These are phyloP conservation scores for Spirogloea muscicola DNA, from an alignment of 139 green algal species.

Conservation along the genomic window DNA sequence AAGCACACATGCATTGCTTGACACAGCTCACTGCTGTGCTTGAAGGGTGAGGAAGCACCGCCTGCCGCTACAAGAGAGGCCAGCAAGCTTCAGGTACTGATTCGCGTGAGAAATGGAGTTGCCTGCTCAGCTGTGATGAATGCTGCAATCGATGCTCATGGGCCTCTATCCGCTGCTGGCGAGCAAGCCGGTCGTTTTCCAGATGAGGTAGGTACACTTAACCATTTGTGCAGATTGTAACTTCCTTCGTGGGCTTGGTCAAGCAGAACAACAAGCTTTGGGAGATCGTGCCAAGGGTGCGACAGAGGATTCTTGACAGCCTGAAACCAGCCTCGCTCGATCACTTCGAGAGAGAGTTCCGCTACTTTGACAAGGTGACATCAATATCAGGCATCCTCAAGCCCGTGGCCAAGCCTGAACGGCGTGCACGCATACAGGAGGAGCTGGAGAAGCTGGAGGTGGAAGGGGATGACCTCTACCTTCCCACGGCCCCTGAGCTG, in stretches of 20 bases:
- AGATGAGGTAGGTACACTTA: too few relatives aligned
- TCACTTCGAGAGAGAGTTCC: slow-evolving; percentile 51
- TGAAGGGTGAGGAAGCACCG: neutral
- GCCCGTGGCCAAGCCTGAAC: slow-evolving; percentile 52
- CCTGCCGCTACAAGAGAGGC: neutral
- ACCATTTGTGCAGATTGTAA: too few relatives aligned
- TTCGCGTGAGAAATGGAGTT: too few relatives aligned
- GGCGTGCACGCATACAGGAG: slow-evolving; percentile 45
- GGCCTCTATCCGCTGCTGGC: too few relatives aligned
- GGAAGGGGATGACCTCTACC: slow-evolving; percentile 73
- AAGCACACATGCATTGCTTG: too few relatives aligned
- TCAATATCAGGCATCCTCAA: slow-evolving; percentile 49
- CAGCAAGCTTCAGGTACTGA: too few relatives aligned
- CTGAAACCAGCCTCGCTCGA: slow-evolving; percentile 25
- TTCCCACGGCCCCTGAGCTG: slow-evolving; percentile 79
- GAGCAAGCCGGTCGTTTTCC: too few relatives aligned
- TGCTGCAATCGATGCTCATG: too few relatives aligned
- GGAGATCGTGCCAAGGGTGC: slow-evolving; percentile 61
- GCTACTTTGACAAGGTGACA: slow-evolving; percentile 52
- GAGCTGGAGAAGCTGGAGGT: slow-evolving; percentile 50
- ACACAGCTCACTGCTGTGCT: too few relatives aligned
- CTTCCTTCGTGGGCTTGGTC: neutral
- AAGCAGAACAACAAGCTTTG: slow-evolving; percentile 55
- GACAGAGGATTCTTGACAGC: slow-evolving; percentile 21
- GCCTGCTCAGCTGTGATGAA: too few relatives aligned